A percentile compares a stretch with the other conserved stretches of the same genome.
These are phyloP conservation scores for Gilbertella persicaria DNA, from an alignment of 371 early-diverging fungal species.

Conservation along the genomic window DNA sequence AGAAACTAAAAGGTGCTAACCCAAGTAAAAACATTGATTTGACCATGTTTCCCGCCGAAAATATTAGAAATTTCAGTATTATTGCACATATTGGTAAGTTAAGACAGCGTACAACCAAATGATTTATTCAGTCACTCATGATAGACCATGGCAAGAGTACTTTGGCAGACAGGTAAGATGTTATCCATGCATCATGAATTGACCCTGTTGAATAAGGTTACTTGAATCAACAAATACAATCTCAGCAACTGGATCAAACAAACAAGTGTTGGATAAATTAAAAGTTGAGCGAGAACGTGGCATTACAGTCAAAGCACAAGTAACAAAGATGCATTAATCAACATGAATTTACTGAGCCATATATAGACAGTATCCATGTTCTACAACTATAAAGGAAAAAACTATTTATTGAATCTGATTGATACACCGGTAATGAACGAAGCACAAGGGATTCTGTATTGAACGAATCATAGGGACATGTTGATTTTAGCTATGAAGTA, in stretches of 20 bases:
- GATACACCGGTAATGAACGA: slow-evolving; percentile 77
- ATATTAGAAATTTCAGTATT: slow-evolving; percentile 94
- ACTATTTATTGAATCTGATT: slow-evolving; percentile 84
- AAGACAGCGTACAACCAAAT: no score
- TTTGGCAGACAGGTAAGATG: slow-evolving; percentile 77
- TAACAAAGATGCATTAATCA: slow-evolving; percentile 17
- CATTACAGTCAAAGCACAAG: slow-evolving; percentile 97
- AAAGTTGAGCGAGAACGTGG: slow-evolving; percentile 95
- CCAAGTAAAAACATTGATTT: slow-evolving; percentile 49
- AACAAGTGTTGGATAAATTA: slow-evolving; percentile 94
- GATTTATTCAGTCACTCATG: no score
- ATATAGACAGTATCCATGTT: slow-evolving; percentile 86
- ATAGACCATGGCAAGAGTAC: slow-evolving; percentile 94
- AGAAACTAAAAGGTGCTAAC: slow-evolving; percentile 53
- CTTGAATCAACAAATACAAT: slow-evolving; percentile 86
- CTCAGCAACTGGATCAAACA: slow-evolving; percentile 65
- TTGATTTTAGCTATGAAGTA: slow-evolving; percentile 91
- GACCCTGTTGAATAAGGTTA: slow-evolving; percentile 39
- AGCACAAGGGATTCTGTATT: background rate
- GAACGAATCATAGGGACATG: slow-evolving; percentile 61
- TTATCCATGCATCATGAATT: background rate
- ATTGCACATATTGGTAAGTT: slow-evolving; percentile 92
- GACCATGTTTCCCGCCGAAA: slow-evolving; percentile 69
- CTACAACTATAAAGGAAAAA: slow-evolving; percentile 69
- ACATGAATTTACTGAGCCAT: background rate